Evolutionary conservation across 352 stramenopile genomes (phyloP).

Genomic region (Phytophthora vignae): DNA sequence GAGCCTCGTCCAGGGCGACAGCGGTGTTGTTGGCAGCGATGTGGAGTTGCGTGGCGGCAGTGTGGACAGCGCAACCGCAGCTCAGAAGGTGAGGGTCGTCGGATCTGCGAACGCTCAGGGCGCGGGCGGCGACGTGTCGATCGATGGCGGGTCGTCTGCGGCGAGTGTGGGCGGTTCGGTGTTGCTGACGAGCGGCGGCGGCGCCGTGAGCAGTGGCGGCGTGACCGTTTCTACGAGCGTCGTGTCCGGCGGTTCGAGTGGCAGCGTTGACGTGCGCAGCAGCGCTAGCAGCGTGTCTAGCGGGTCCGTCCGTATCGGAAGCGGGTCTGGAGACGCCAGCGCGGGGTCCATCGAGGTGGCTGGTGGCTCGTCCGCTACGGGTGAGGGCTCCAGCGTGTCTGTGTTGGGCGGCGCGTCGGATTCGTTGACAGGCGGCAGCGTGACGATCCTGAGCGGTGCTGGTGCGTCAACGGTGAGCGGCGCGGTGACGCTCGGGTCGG

Average conservation of each 20-base stretch:
- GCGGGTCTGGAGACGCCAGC: slow-evolving; percentile 28
- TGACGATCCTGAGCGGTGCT: not conserved
- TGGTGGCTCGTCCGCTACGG: slow-evolving; percentile 27
- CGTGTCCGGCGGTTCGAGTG: too few species aligned
- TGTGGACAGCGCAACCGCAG: slow-evolving; percentile 17
- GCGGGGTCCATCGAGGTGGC: slow-evolving; percentile 22
- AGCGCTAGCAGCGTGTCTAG: slow-evolving; percentile 28
- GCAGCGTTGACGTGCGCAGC: too few species aligned
- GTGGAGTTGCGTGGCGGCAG: slow-evolving; percentile 33
- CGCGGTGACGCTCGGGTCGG: too few species aligned
- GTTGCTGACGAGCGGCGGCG: too few species aligned
- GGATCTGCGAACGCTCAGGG: slow-evolving; percentile 36
- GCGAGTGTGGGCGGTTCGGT: too few species aligned
- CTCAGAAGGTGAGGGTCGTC: slow-evolving; percentile 33
- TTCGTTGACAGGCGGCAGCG: slow-evolving; percentile 29
- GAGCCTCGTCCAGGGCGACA: slow-evolving; percentile 31
- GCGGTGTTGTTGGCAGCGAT: slow-evolving; percentile 28
- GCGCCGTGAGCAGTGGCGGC: too few species aligned
- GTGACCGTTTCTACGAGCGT: too few species aligned
- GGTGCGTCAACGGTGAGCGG: too few species aligned
- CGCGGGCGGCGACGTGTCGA: slow-evolving; percentile 15
- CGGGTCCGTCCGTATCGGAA: slow-evolving; percentile 29
- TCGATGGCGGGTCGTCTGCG: too few species aligned
- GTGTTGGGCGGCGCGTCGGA: slow-evolving; percentile 29
- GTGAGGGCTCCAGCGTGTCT: slow-evolving; percentile 32